Base-by-base conservation (phyloP, 108 stramenopile species). In the Cyclotella cryptica region DNA sequence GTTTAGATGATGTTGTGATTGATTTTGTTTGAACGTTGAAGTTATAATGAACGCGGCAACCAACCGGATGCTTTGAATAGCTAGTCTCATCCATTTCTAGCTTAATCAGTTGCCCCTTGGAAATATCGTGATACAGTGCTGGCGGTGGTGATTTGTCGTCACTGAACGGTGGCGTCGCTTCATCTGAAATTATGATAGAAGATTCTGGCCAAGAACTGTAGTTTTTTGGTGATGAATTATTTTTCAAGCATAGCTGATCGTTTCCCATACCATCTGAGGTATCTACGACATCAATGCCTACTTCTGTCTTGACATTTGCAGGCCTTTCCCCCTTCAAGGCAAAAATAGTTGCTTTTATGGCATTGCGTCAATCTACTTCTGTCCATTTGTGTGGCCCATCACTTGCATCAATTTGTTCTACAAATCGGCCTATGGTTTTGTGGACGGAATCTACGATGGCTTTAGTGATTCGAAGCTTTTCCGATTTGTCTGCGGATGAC, bases 61-160 rank as follows among this genome's bases (percentile, higher is more conserved):
- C 60, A 15, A 61, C 35, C 35, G 30, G 60, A 61, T 61, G 35
- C 35, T 61, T 61, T 29, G 60, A 39, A 61, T 39, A 61, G n/a
- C 30, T 35, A 11, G n/a, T 61, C 24, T 57, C 12, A 57, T 26
- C 55, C 19, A 57, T 26, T 26, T 57, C 55, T 57, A 22, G 24
- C 24, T 57, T 57, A 26, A 57, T 57, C 22, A 57, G 21, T 57
- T 57, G 21, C 19, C n/a, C 55, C 24, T 57, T 57, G n/a, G 24
- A 12, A 57, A 12, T 26, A n/a, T 22, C 55, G 0, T 21, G 55
- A 12, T n/a, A 5, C 19, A 57, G 35, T 35, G 35, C 35, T 35
- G 35, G 35, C 35, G 35, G 35, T 35, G 35, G 35, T 35, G 35
- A 35, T 35, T 35, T 35, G 35, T 35, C 35, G 35, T 35, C 35